Base-by-base conservation (phyloP, 768 basidiomycete genomes). In the Termitomyces sp. region DNA sequence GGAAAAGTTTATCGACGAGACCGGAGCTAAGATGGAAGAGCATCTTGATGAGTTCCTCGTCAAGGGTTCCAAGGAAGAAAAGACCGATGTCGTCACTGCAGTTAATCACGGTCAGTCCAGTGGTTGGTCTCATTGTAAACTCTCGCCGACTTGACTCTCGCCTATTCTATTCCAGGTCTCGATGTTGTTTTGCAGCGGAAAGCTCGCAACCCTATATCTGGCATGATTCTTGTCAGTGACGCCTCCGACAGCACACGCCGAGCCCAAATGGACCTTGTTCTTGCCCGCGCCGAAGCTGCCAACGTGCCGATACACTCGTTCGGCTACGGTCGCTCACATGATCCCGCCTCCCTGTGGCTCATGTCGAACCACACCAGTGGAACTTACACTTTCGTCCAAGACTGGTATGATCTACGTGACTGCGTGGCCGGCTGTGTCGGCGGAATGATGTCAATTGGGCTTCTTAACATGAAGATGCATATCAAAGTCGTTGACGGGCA, bases 311-410 rank as follows among this genome's bases (percentile, higher is more conserved):
- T 99, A 55, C 96, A 99, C 70, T 90, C 95, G 3, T 89, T 99
- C 63, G 97, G 97, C 52, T 99, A 96, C 66, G 96, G 95, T 28
- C 90, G 92, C 58, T 91, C 93, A 16, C 97, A 98, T 68, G 97
- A 98, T 70, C 97, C 97, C 18, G 93, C 93, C 15, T 96, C 94
- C 7, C 82, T 99, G 34, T 98, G 97, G 97, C 85, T 98, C 47
- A 95, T 99, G 82, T 98, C 95, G 10, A 98, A 98, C 71, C 94
- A 98, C 70, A 98, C 97, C 3, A 85, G 85, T 62, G 97, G 97
- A 26, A 97, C 94, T 29, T 98, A 98, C 75, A 98, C 95, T 4
- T 99, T 97, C 65, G 94, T 98, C 60, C 92, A 91, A 73, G 96
- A 97, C 68, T 98, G 95, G 90, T 95, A 98, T 69, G 92, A 98